phyloP scores from a whole-genome alignment of 2,329 filamentous ascomycete species.

The Penicillium vulpinum region DNA sequence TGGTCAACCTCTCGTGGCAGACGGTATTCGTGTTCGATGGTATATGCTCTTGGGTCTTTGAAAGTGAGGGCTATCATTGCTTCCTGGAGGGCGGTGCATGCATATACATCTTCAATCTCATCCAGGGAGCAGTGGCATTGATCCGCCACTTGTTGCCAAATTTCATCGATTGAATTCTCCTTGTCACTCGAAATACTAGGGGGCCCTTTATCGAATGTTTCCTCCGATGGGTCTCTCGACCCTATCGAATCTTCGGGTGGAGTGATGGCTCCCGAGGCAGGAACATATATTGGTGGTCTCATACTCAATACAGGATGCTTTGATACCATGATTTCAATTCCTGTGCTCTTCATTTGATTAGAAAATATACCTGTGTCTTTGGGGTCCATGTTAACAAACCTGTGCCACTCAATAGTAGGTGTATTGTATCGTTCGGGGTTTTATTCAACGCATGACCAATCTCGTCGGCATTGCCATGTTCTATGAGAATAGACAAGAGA shows the following conservation, averaged over 20 bases:
- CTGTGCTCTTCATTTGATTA: background rate
- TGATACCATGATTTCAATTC: no score
- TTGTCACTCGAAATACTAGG: background rate
- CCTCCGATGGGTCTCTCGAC: background rate
- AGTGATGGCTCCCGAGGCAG: background rate
- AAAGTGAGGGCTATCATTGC: constrained; percentile 15
- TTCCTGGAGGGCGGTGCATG: constrained; percentile 15
- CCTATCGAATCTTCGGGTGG: background rate
- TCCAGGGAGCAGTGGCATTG: constrained; percentile 3
- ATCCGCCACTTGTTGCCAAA: background rate
- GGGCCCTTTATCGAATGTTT: background rate
- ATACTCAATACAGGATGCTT: background rate
- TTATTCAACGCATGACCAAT: background rate
- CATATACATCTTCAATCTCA: constrained; percentile 14
- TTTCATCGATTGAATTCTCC: background rate
- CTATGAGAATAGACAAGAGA: background rate
- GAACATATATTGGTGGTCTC: background rate
- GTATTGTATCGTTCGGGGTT: background rate
- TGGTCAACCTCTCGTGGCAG: constrained; percentile 5
- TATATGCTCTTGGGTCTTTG: constrained; percentile 13
- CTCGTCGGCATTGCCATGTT: background rate
- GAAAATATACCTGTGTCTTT: background rate
- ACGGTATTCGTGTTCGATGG: constrained; percentile 10
- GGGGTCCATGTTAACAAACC: background rate
- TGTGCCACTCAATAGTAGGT: background rate